These are phyloP conservation scores for Nidula microcarpa DNA, from an alignment of 768 basidiomycete genomes.

Conservation along the genomic window DNA sequence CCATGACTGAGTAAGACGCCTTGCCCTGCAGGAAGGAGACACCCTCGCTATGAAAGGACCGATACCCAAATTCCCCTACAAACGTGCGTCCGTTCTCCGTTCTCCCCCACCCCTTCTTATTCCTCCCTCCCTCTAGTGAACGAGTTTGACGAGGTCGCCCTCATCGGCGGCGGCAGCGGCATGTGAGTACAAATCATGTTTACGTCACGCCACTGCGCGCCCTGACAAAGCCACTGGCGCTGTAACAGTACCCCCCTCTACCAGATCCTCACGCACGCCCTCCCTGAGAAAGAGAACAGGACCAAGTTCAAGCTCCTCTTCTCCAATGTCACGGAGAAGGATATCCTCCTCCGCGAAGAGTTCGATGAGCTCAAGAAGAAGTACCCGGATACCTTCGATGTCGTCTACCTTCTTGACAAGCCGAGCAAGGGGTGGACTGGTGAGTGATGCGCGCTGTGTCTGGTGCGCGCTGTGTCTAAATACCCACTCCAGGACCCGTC, in stretches of 20 bases:
- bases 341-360: conserved; percentile 84
- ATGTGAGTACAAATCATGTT: conserved; percentile 49
- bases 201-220: too few species aligned
- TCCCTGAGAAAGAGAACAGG: conserved; percentile 72
- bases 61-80: conserved; percentile 82
- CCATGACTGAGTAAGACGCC: neutral
- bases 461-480: neutral
- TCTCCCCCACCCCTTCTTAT: neutral
- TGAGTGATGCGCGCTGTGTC: conserved; percentile 6
- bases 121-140: conserved; percentile 45
- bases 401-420: conserved; percentile 87
- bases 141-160: conserved; percentile 79
- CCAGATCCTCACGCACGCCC: conserved; percentile 75
- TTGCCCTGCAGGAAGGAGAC: conserved; percentile 56
- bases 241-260: conserved; percentile 71
- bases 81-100: conserved; percentile 43
- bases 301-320: conserved; percentile 94
- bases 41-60: conserved; percentile 89
- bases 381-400: conserved; percentile 68
- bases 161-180: conserved; percentile 93
- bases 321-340: conserved; percentile 84
- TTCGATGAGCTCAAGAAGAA: conserved; percentile 68
- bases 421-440: conserved; percentile 59
- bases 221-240: too few species aligned
- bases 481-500: conserved; percentile 40